Conservation (phyloP, 306 rosid species). For the Heteromeles arbutifolia region DNA sequence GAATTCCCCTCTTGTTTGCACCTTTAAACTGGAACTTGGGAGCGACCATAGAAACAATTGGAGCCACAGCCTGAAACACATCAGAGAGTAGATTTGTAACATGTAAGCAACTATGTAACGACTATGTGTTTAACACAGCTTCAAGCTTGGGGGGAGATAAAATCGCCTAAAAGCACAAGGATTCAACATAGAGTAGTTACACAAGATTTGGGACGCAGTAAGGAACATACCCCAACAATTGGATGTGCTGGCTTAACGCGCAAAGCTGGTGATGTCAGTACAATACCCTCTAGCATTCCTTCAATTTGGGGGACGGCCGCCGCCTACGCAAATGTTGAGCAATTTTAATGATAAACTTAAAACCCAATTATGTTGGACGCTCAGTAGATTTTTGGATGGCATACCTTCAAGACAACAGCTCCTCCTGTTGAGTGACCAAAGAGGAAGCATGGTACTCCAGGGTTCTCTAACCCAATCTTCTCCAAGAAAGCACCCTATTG, state of each 20-base stretch:
- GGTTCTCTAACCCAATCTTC: constrained; percentile 75
- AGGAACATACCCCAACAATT: constrained; percentile 69
- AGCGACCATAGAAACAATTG: constrained; percentile 70
- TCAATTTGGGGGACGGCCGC: constrained; percentile 52
- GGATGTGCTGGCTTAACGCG: constrained; percentile 97
- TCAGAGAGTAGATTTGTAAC: neutral
- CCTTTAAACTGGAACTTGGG: constrained; percentile 94
- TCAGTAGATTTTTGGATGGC: neutral
- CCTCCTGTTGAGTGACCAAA: constrained; percentile 99
- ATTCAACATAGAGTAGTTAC: neutral
- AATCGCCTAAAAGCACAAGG: neutral
- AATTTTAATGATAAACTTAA: neutral
- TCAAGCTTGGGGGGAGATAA: neutral
- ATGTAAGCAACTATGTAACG: neutral
- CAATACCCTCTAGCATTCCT: constrained; percentile 72
- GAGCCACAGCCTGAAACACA: constrained; percentile 76
- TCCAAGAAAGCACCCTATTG: constrained; percentile 82
- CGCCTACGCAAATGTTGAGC: constrained; percentile 41
- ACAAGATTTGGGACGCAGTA: neutral
- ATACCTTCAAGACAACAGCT: constrained; percentile 88
- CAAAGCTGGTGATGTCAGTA: constrained; percentile 92
- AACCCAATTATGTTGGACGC: neutral
- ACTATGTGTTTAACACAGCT: neutral
- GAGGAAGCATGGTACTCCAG: constrained; percentile 90
- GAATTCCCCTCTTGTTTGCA: constrained; percentile 96